phyloP scores from a whole-genome alignment of 805 yeast genomes.

The Torulaspora indica region DNA sequence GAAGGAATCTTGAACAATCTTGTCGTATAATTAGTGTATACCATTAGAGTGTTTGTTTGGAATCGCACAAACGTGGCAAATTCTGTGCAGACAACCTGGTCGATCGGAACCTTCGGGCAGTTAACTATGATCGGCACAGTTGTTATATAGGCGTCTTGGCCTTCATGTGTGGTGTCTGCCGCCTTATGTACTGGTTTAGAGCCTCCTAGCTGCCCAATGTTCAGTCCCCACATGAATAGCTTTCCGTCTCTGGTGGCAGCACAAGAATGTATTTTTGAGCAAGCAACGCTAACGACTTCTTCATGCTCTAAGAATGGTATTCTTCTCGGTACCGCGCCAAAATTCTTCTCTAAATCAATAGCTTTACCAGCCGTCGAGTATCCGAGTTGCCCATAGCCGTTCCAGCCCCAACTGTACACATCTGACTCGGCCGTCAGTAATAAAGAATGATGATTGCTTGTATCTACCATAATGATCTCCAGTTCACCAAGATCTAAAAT shows the following conservation, averaged over 20 bases:
- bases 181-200: slow-evolving; percentile 37
- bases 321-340: slow-evolving; percentile 28
- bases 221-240: slow-evolving; percentile 71
- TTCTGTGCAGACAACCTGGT: slow-evolving; percentile 60
- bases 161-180: slow-evolving; percentile 42
- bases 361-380: slow-evolving; percentile 35
- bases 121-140: slow-evolving; percentile 20
- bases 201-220: slow-evolving; percentile 74
- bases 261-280: slow-evolving; percentile 63
- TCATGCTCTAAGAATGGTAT: slow-evolving; percentile 22
- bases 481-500: slow-evolving; percentile 40
- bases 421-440: slow-evolving; percentile 49
- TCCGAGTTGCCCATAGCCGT: slow-evolving; percentile 64
- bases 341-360: slow-evolving; percentile 24
- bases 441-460: slow-evolving; percentile 66
- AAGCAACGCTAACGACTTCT: slow-evolving; percentile 44
- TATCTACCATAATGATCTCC: slow-evolving; percentile 38
- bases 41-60: slow-evolving; percentile 54
- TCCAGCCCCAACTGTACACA: slow-evolving; percentile 79
- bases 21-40: slow-evolving; percentile 55
- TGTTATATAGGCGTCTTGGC: slow-evolving; percentile 39
- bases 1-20: slow-evolving; percentile 44
- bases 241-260: slow-evolving; percentile 48
- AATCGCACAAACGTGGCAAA: slow-evolving; percentile 63
- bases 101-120: slow-evolving; percentile 37